Evolutionary conservation across 1,284 basidiomycete genomes (phyloP).

Genomic region (Bjerkandera adusta): DNA sequence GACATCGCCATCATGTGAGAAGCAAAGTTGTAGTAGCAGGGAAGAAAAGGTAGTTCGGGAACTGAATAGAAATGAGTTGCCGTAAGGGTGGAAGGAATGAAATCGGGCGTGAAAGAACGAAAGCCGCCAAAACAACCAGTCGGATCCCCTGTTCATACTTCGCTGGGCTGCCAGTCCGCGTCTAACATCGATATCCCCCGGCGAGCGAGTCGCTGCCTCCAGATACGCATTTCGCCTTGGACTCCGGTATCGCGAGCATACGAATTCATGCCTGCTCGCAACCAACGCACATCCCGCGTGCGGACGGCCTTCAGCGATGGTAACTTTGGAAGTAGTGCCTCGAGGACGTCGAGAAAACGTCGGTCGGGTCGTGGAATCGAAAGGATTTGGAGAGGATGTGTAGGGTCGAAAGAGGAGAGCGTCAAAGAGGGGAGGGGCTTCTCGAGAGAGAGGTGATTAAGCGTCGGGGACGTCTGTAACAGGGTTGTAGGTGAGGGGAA

Average conservation of each 20-base stretch:
- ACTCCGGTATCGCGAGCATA: constrained; percentile 68
- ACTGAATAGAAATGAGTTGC: no score
- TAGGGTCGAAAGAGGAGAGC: constrained; percentile 30
- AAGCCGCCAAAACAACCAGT: constrained; percentile 1
- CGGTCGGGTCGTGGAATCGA: constrained; percentile 68
- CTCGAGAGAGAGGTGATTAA: constrained; percentile 68
- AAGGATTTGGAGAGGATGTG: constrained; percentile 57
- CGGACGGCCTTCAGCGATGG: constrained; percentile 56
- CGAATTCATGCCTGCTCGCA: constrained; percentile 59
- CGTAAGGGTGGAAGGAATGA: no score
- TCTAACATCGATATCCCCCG: constrained; percentile 62
- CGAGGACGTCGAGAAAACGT: constrained; percentile 53
- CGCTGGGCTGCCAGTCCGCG: constrained; percentile 54
- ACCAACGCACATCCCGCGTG: constrained; percentile 69
- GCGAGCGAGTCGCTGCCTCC: constrained; percentile 57
- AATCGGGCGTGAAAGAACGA: neutral
- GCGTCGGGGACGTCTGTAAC: constrained; percentile 51
- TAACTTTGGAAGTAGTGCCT: constrained; percentile 52
- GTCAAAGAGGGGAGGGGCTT: constrained; percentile 53
- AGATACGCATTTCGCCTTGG: constrained; percentile 74
- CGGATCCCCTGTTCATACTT: constrained; percentile 4
- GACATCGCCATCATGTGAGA: no score
- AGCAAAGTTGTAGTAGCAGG: no score
- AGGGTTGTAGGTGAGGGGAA: constrained; percentile 57
- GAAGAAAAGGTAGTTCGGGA: no score